phyloP scores from a whole-genome alignment of 2,329 filamentous ascomycete genomes.

The Calonectria ilicicola region DNA sequence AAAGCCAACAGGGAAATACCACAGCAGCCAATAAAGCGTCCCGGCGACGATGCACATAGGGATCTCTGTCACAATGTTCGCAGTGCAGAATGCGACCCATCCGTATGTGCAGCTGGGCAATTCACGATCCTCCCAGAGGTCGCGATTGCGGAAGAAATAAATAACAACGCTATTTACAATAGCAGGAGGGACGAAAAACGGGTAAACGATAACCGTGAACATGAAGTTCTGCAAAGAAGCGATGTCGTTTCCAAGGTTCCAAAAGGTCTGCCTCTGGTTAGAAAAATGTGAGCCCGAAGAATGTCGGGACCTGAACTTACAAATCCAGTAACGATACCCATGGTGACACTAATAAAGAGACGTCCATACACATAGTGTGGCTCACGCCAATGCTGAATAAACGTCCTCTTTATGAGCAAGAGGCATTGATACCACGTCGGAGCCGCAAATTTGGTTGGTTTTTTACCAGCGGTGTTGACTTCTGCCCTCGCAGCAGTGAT shows the following conservation, averaged over 20 bases:
- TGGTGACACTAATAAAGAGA: constrained; percentile 76
- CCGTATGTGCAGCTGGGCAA: constrained; percentile 80
- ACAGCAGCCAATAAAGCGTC: constrained; percentile 77
- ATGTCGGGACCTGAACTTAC: neutral
- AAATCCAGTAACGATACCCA: constrained; percentile 83
- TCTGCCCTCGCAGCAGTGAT: neutral
- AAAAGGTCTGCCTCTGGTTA: constrained; percentile 66
- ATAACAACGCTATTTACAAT: constrained; percentile 79
- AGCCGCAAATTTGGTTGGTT: constrained; percentile 72
- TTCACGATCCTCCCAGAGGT: constrained; percentile 79
- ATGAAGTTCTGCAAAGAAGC: constrained; percentile 80
- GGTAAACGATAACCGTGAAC: constrained; percentile 76
- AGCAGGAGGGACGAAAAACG: constrained; percentile 72
- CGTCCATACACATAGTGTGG: constrained; percentile 82
- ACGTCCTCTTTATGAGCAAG: constrained; percentile 76
- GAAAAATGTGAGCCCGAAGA: neutral
- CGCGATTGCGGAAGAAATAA: constrained; percentile 79
- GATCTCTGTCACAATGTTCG: constrained; percentile 78
- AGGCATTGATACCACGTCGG: constrained; percentile 71
- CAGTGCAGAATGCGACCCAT: constrained; percentile 80
- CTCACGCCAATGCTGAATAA: constrained; percentile 80
- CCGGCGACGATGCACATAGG: constrained; percentile 74
- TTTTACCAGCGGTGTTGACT: neutral
- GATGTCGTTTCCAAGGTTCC: constrained; percentile 71
- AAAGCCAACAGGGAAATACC: constrained; percentile 81